Conservation (phyloP, 169 alveolate genomes). For the Plasmodium gaboni region DNA sequence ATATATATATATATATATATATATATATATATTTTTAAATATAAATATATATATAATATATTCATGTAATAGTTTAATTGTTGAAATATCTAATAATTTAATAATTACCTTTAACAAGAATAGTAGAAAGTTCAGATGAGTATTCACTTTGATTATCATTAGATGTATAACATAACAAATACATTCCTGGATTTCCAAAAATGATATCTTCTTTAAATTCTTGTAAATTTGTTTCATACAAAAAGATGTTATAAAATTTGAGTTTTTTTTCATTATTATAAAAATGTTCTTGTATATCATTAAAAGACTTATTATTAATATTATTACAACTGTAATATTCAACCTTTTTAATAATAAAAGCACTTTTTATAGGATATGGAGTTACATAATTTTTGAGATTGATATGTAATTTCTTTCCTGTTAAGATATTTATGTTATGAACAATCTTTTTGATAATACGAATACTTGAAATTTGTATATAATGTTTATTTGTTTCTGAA, state of each 20-base stretch:
- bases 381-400: slow-evolving; percentile 18
- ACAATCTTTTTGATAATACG: slow-evolving; percentile 31
- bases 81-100: neutral
- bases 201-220: slow-evolving; percentile 25
- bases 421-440: neutral
- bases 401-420: slow-evolving; percentile 30
- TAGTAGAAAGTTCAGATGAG: slow-evolving; percentile 37
- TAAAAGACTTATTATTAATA: slow-evolving; percentile 41
- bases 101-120: slow-evolving; percentile 28
- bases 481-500: slow-evolving; percentile 27
- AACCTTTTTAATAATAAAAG: slow-evolving; percentile 46
- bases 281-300: slow-evolving; percentile 47
- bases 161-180: slow-evolving; percentile 58
- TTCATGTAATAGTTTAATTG: neutral
- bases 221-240: slow-evolving; percentile 23
- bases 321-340: slow-evolving; percentile 39
- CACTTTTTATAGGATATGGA: slow-evolving; percentile 55
- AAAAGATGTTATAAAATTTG: slow-evolving; percentile 33
- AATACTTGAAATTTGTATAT: slow-evolving; percentile 29
- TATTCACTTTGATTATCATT: slow-evolving; percentile 21
- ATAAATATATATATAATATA: neutral
- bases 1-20: neutral
- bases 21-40: neutral
- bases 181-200: slow-evolving; percentile 50
- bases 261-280: slow-evolving; percentile 38